These are phyloP conservation scores for Parsonsia alboflavescens DNA, from an alignment of 257 asterid genomes.

Conservation along the genomic window DNA sequence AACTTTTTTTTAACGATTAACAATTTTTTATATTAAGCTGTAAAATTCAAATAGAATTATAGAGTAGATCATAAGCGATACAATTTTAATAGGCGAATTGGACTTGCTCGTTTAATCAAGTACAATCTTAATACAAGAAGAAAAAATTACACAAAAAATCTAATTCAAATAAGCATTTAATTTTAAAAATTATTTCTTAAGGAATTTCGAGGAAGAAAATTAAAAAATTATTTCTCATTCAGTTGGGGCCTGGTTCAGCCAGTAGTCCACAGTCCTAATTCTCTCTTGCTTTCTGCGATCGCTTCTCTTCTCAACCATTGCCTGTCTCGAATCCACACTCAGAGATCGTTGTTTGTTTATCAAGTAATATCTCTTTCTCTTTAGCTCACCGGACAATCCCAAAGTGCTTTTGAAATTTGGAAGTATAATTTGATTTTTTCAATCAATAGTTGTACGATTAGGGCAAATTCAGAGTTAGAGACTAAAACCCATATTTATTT, in stretches of 20 bases:
- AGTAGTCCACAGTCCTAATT: not conserved
- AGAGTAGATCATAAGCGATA: too few relatives aligned
- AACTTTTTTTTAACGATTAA: too few relatives aligned
- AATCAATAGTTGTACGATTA: not conserved
- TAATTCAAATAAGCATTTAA: too few relatives aligned
- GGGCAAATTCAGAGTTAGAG: not conserved
- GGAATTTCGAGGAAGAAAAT: not conserved
- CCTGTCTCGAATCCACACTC: not conserved
- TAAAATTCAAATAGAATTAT: too few relatives aligned
- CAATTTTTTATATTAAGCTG: too few relatives aligned
- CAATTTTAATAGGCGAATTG: too few relatives aligned
- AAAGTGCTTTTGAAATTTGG: too few relatives aligned
- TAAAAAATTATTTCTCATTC: not conserved
- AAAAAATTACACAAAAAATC: too few relatives aligned
- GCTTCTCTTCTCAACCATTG: not conserved
- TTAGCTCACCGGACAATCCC: not conserved
- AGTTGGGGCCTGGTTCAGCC: slow-evolving; percentile 6
- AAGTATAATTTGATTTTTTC: not conserved
- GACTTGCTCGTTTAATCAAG: too few relatives aligned
- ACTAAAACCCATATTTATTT: not conserved
- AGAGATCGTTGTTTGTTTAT: not conserved
- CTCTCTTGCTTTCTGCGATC: slow-evolving; percentile 6
- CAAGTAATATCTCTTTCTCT: not conserved
- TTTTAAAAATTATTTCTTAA: too few relatives aligned
- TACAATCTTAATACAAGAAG: too few relatives aligned